Conservation (phyloP, 2,329 filamentous ascomycete genomes). For the Alternaria incomplexa region DNA sequence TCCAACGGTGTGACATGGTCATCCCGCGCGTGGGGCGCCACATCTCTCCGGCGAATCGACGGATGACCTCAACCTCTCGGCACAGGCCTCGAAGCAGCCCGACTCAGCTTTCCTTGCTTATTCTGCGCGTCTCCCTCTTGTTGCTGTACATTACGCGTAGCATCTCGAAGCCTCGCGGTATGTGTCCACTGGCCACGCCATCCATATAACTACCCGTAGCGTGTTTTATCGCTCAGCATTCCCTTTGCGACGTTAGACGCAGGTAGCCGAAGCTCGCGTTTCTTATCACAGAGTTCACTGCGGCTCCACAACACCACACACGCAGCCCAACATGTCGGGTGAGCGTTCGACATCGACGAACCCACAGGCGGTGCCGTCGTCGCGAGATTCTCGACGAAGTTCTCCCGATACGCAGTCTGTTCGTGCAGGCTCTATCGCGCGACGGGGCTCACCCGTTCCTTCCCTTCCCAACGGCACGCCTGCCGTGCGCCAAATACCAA, state of each 20-base stretch:
- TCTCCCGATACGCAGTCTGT: constrained; percentile 49
- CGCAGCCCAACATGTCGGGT: constrained; percentile 26
- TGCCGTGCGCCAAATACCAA: constrained; percentile 58
- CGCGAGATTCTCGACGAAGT: constrained; percentile 31
- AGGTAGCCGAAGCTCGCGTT: constrained; percentile 25
- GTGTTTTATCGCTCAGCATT: constrained; percentile 3
- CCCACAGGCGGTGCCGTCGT: constrained; percentile 33
- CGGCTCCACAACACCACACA: constrained; percentile 8
- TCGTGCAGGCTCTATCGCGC: constrained; percentile 60
- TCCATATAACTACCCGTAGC: background rate
- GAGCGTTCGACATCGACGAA: constrained; percentile 28
- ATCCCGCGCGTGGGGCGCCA: constrained; percentile 19
- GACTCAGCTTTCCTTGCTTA: constrained; percentile 9
- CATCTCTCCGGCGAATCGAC: constrained; percentile 6
- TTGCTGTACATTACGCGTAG: background rate
- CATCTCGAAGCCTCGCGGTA: background rate
- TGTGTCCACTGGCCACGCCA: background rate
- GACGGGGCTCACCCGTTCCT: constrained; percentile 63
- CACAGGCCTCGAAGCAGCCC: constrained; percentile 20
- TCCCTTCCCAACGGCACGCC: constrained; percentile 53
- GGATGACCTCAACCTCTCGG: constrained; percentile 36
- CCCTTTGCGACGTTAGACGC: constrained; percentile 26
- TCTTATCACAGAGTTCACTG: background rate
- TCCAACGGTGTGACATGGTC: constrained; percentile 21
- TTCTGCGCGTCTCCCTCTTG: constrained; percentile 10